A percentile compares a stretch with the other conserved stretches of the same genome.
These are phyloP conservation scores for Quercus berberidifolia DNA, from an alignment of 306 rosid species.

Conservation along the genomic window DNA sequence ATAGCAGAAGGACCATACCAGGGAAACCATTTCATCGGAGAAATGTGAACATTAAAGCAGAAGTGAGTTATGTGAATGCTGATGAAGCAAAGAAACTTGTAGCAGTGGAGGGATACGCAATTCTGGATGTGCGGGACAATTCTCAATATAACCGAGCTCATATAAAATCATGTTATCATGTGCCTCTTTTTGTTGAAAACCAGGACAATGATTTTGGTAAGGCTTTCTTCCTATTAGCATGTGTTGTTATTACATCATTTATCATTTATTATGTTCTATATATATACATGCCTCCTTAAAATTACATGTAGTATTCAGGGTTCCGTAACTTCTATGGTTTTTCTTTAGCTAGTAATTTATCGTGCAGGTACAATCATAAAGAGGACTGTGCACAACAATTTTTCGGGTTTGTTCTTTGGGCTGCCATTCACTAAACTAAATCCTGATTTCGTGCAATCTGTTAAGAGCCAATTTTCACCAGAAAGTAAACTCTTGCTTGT, in stretches of 20 bases:
- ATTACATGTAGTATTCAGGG: not conserved
- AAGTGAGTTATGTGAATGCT: constrained; percentile 62
- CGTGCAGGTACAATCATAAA: constrained; percentile 74
- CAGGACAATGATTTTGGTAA: constrained; percentile 76
- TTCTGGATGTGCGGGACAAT: constrained; percentile 82
- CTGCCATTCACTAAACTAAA: constrained; percentile 78
- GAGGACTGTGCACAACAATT: constrained; percentile 90
- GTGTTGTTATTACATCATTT: not conserved
- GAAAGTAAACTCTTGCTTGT: constrained; percentile 71
- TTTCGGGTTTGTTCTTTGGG: constrained; percentile 87
- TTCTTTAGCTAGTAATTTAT: not conserved
- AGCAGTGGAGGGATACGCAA: constrained; percentile 58
- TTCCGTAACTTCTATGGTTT: not conserved
- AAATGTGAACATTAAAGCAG: constrained; percentile 54
- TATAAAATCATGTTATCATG: constrained; percentile 76
- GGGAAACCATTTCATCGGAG: constrained; percentile 36
- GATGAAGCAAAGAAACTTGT: constrained; percentile 76
- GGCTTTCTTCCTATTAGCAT: not conserved
- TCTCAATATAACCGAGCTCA: constrained; percentile 77
- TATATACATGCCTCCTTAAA: not conserved
- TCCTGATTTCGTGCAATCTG: constrained; percentile 71
- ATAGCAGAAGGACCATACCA: constrained; percentile 46
- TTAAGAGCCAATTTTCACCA: constrained; percentile 61
- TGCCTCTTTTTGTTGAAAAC: constrained; percentile 84
- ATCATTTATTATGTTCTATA: not conserved